These are phyloP conservation scores for Kurtzmaniella quercitrusa DNA, from an alignment of 1,139 yeast species.

Conservation along the genomic window DNA sequence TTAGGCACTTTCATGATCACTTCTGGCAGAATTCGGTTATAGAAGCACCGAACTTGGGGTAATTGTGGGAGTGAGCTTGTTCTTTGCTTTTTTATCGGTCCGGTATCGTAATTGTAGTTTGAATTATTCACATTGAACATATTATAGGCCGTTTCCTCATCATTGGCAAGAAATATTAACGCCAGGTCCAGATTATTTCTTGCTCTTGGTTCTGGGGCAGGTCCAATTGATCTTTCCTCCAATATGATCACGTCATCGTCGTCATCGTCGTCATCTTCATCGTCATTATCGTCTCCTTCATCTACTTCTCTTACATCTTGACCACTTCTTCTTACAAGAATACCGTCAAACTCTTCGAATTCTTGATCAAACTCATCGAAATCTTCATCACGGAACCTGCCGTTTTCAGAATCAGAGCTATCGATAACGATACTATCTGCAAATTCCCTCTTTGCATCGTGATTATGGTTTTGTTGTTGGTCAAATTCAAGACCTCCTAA, in stretches of 20 bases:
- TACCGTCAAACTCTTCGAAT: conserved; percentile 14
- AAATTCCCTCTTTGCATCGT: conserved; percentile 4
- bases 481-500: conserved; percentile 5
- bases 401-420: conserved; percentile 12
- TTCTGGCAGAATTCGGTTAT: conserved; percentile 35
- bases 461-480: not conserved
- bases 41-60: conserved; percentile 49
- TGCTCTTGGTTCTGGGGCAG: conserved; percentile 15
- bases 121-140: conserved; percentile 36
- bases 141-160: conserved; percentile 36
- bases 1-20: conserved; percentile 38
- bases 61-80: conserved; percentile 71
- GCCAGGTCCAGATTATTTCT: conserved; percentile 39
- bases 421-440: conserved; percentile 11
- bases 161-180: conserved; percentile 34
- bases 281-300: no score
- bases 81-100: conserved; percentile 46
- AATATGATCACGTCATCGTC: conserved; percentile 33
- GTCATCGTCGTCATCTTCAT: conserved; percentile 27
- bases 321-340: conserved; percentile 6
- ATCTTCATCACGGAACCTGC: conserved; percentile 8
- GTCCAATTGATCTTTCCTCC: conserved; percentile 26
- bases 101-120: conserved; percentile 12
- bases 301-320: no score
- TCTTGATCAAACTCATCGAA: conserved; percentile 10